These are phyloP conservation scores for Linum usitatissimum DNA, from an alignment of 345 rosid species.

Conservation along the genomic window DNA sequence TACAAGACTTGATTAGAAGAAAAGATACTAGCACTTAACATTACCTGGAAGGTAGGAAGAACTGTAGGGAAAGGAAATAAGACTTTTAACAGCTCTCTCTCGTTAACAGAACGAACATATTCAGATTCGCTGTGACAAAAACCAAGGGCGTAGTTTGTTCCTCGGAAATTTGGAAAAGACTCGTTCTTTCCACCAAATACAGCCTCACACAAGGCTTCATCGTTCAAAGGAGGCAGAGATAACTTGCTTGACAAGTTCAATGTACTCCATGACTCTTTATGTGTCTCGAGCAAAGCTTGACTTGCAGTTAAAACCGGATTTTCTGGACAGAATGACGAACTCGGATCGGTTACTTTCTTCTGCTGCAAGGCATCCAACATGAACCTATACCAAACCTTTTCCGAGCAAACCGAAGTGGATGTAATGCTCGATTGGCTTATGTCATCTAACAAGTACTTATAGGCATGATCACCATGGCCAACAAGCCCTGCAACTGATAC, in stretches of 20 bases:
- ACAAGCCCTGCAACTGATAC: constrained; percentile 69
- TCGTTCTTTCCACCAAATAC: constrained; percentile 36
- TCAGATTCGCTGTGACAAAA: constrained; percentile 60
- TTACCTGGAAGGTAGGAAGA: constrained; percentile 83
- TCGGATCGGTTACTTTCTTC: constrained; percentile 27
- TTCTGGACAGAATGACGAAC: constrained; percentile 58
- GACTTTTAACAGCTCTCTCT: constrained; percentile 44
- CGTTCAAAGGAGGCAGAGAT: constrained; percentile 68
- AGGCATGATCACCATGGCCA: constrained; percentile 65
- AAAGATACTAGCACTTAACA: constrained; percentile 10
- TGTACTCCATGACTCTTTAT: constrained; percentile 35
- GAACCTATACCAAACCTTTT: constrained; percentile 47
- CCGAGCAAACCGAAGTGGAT: constrained; percentile 31
- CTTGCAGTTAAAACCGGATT: constrained; percentile 62
- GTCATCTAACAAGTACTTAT: constrained; percentile 41
- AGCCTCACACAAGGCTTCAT: constrained; percentile 50
- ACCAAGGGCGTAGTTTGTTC: constrained; percentile 68
- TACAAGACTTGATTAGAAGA: constrained; percentile 1
- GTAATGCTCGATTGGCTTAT: constrained; percentile 24
- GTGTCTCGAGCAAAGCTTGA: constrained; percentile 40
- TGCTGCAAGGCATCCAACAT: constrained; percentile 35
- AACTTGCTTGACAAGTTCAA: constrained; percentile 52
- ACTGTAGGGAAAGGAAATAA: constrained; percentile 86
- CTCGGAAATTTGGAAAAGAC: constrained; percentile 25
- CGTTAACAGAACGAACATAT: constrained; percentile 47